A percentile compares a stretch with the other conserved stretches of the same genome.
Evolutionary conservation across 129 eudicot genomes (phyloP).

Genomic region (Lactuca sativa): DNA sequence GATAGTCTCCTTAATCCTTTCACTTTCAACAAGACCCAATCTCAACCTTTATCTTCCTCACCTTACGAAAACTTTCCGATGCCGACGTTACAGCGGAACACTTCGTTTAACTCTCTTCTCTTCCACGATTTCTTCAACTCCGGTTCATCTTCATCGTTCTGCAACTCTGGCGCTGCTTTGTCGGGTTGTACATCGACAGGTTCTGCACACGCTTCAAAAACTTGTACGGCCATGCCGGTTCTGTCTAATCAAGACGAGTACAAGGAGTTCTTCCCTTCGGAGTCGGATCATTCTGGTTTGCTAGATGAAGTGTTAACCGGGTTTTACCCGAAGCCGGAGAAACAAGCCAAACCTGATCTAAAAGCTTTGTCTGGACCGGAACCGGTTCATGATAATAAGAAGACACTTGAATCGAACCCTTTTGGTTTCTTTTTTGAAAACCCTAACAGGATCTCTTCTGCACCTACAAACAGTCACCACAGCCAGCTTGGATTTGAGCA

Average conservation of each 20-base stretch:
- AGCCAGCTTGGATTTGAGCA: constrained; percentile 17
- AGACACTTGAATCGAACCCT: constrained; percentile 13
- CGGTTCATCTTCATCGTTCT: constrained; percentile 19
- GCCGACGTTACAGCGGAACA: constrained; percentile 25
- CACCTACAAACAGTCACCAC: background rate
- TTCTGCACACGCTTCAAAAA: background rate
- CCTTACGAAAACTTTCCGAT: constrained; percentile 3
- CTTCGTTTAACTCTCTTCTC: constrained; percentile 24
- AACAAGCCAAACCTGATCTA: constrained; percentile 16
- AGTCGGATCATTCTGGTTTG: constrained; percentile 59
- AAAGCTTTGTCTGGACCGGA: background rate
- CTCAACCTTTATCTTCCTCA: background rate
- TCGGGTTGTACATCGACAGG: constrained; percentile 2
- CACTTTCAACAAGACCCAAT: background rate
- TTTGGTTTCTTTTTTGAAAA: constrained; percentile 34
- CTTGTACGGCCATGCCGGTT: background rate
- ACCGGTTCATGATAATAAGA: background rate
- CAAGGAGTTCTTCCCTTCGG: constrained; percentile 47
- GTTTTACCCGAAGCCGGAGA: constrained; percentile 55
- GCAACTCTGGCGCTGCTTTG: background rate
- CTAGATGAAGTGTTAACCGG: constrained; percentile 61
- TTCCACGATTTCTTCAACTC: constrained; percentile 42
- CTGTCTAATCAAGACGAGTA: constrained; percentile 7
- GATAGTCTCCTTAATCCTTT: constrained; percentile 27
- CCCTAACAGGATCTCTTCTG: background rate